Conservation (phyloP, 2,329 filamentous ascomycete genomes). For the Periconia digitata region DNA sequence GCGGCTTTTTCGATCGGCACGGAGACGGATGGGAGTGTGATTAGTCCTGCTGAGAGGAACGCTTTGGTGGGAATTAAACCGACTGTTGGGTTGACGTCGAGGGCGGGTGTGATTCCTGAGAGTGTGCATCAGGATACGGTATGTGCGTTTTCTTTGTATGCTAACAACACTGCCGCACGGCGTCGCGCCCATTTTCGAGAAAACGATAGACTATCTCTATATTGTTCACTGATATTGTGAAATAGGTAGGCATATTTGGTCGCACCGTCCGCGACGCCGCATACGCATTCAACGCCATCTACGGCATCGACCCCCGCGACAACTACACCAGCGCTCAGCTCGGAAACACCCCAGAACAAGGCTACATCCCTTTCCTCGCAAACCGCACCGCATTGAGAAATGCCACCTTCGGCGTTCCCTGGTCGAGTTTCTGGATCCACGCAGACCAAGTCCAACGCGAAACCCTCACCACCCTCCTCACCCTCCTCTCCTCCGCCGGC, state of each 20-base stretch:
- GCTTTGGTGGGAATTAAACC: constrained; percentile 74
- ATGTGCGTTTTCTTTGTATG: too few species aligned
- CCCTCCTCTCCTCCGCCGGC: constrained; percentile 60
- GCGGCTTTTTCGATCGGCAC: constrained; percentile 69
- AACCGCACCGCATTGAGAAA: constrained; percentile 58
- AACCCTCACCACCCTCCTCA: constrained; percentile 53
- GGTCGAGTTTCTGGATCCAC: constrained; percentile 69
- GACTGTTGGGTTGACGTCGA: constrained; percentile 71
- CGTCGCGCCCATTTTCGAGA: too few species aligned
- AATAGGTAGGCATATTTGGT: too few species aligned
- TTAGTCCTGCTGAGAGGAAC: constrained; percentile 71
- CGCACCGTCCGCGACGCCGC: constrained; percentile 70
- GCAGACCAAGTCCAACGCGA: constrained; percentile 59
- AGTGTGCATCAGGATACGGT: constrained; percentile 69
- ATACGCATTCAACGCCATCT: constrained; percentile 68
- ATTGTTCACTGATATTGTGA: too few species aligned
- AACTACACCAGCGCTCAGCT: constrained; percentile 65
- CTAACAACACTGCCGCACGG: too few species aligned
- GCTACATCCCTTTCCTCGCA: constrained; percentile 61
- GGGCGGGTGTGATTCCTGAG: constrained; percentile 62
- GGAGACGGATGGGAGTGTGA: constrained; percentile 69
- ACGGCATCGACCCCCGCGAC: constrained; percentile 63
- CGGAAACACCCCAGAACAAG: constrained; percentile 55
- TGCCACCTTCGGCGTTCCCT: constrained; percentile 70
- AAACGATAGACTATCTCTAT: too few species aligned